Percentiles rank a stretch among this genome's conserved stretches.
phyloP scores from a whole-genome alignment of 1,284 basidiomycete genomes.

The Ceratorhiza oryzae-sativae region DNA sequence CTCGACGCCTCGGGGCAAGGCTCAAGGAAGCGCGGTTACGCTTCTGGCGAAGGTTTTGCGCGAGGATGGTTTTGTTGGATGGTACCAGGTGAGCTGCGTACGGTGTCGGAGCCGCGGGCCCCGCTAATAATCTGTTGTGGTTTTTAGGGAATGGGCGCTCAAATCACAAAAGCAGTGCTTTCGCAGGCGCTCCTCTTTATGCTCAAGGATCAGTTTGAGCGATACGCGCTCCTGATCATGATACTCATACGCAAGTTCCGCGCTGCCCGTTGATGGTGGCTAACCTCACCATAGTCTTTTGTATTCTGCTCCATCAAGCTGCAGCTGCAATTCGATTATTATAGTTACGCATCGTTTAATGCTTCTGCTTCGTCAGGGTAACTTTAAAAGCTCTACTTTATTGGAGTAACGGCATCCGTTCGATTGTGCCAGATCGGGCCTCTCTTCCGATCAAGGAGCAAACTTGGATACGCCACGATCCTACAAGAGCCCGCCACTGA shows the following conservation, averaged over 20 bases:
- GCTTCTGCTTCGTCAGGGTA: background rate
- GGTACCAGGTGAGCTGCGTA: slow-evolving; percentile 89
- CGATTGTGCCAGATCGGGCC: background rate
- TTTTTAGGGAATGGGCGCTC: slow-evolving; percentile 84
- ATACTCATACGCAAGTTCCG: slow-evolving; percentile 49
- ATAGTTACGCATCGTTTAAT: no score
- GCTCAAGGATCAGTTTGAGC: slow-evolving; percentile 85
- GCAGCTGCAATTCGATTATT: no score
- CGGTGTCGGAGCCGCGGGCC: slow-evolving; percentile 15
- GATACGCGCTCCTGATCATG: slow-evolving; percentile 74
- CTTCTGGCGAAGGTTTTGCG: slow-evolving; percentile 77
- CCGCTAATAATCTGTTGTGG: background rate
- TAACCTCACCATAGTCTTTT: background rate
- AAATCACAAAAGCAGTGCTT: slow-evolving; percentile 87
- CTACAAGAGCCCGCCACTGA: background rate
- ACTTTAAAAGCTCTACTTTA: background rate
- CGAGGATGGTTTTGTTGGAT: slow-evolving; percentile 83
- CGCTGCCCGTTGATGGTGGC: background rate
- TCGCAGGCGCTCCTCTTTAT: slow-evolving; percentile 82
- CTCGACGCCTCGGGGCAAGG: slow-evolving; percentile 46
- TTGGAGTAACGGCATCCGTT: background rate
- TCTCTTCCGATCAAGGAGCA: background rate
- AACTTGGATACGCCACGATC: background rate
- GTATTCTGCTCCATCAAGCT: slow-evolving; percentile 12
- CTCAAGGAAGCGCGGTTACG: slow-evolving; percentile 76